Percentiles rank a stretch among this genome's conserved stretches.
Conservation (phyloP, 1,284 basidiomycete genomes). For the Kalmanozyma brasiliensis region DNA sequence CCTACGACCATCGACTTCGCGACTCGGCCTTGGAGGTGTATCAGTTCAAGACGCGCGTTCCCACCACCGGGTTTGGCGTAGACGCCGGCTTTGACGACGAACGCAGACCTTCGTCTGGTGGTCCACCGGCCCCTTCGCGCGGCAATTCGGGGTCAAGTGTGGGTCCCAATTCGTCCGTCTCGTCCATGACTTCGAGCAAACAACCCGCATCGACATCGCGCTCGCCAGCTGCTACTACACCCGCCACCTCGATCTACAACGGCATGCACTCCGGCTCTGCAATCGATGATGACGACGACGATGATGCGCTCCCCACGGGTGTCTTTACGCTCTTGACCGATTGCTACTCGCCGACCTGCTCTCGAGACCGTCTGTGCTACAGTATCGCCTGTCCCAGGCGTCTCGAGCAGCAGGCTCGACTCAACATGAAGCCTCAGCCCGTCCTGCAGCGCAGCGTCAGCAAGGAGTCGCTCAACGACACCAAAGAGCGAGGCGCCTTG, state of each 20-base stretch:
- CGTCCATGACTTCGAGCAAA: constrained; percentile 53
- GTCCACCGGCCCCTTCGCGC: constrained; percentile 13
- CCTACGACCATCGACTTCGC: constrained; percentile 93
- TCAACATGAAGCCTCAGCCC: constrained; percentile 88
- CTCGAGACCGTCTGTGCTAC: constrained; percentile 90
- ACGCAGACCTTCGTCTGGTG: constrained; percentile 23
- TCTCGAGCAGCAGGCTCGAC: constrained; percentile 89
- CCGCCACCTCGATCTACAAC: constrained; percentile 64
- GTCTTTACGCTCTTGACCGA: constrained; percentile 97
- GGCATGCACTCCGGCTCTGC: constrained; percentile 35
- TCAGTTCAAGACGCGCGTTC: constrained; percentile 81
- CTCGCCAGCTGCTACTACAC: constrained; percentile 43
- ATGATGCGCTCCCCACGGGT: constrained; percentile 81
- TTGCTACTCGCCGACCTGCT: constrained; percentile 98
- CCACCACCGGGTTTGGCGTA: constrained; percentile 72
- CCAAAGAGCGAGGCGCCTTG: constrained; percentile 77
- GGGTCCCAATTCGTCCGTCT: constrained; percentile 36
- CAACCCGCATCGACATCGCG: constrained; percentile 57
- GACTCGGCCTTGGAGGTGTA: constrained; percentile 91
- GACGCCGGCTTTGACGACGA: constrained; percentile 46
- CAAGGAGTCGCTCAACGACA: constrained; percentile 82
- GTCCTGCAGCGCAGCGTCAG: constrained; percentile 80
- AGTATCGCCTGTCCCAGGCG: constrained; percentile 94
- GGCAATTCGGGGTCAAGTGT: constrained; percentile 44
- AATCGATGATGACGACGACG: constrained; percentile 69